A percentile compares a stretch with the other conserved stretches of the same genome.
These are phyloP conservation scores for Colletotrichum neosansevieriae DNA, from an alignment of 2,329 filamentous ascomycete genomes.

Conservation along the genomic window DNA sequence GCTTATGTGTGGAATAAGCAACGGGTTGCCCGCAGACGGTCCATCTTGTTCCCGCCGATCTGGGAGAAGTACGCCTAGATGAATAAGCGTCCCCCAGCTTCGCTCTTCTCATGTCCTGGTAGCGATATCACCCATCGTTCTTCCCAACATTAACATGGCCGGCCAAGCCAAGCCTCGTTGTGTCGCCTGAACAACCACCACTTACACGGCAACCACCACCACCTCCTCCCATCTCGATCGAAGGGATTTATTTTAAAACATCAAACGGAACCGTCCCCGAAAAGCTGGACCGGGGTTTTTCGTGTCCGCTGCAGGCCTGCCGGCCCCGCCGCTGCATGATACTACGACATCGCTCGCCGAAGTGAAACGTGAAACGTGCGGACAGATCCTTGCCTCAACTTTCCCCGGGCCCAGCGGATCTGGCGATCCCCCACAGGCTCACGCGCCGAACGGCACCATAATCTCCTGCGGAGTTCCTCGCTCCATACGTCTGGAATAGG, in stretches of 20 bases:
- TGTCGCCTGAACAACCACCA: conserved; percentile 6
- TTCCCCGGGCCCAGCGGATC: conserved; percentile 21
- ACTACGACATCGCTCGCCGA: conserved; percentile 36
- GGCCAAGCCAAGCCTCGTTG: conserved; percentile 23
- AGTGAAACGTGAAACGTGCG: conserved; percentile 40
- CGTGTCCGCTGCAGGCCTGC: conserved; percentile 11
- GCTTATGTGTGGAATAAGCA: too few relatives aligned
- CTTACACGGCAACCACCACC: background rate
- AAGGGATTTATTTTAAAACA: conserved; percentile 22
- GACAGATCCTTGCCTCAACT: conserved; percentile 37
- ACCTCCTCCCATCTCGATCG: background rate
- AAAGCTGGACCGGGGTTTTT: background rate
- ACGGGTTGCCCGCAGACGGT: conserved; percentile 6
- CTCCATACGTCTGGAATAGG: background rate
- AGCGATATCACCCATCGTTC: background rate
- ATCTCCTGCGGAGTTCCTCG: background rate
- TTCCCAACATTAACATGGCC: background rate
- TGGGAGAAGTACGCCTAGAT: background rate
- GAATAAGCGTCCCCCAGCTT: background rate
- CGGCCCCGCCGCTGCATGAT: conserved; percentile 21
- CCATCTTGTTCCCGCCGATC: background rate
- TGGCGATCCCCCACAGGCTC: conserved; percentile 26
- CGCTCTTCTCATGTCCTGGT: background rate
- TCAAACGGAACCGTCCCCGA: conserved; percentile 28
- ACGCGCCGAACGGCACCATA: background rate